phyloP scores from a whole-genome alignment of 306 rosid genomes.

The Adenanthera pavonina region DNA sequence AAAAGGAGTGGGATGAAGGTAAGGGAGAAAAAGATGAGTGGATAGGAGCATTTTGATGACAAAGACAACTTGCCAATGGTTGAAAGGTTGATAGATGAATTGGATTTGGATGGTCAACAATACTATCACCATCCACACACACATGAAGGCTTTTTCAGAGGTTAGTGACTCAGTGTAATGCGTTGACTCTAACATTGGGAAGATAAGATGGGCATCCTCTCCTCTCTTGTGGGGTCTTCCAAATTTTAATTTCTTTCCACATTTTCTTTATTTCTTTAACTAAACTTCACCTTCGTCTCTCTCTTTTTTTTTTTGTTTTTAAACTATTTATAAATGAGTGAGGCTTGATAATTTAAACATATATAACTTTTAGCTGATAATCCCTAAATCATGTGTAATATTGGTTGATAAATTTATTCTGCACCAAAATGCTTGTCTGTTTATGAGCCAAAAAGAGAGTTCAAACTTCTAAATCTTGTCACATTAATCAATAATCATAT shows the following conservation, averaged over 20 bases:
- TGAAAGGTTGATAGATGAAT: constrained; percentile 6
- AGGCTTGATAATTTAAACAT: too few species aligned
- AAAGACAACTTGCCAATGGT: constrained; percentile 10
- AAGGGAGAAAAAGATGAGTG: neutral
- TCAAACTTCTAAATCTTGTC: too few species aligned
- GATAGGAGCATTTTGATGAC: constrained; percentile 25
- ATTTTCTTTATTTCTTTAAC: too few species aligned
- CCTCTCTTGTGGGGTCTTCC: neutral
- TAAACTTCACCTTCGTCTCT: too few species aligned
- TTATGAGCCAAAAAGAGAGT: too few species aligned
- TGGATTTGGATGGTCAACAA: constrained; percentile 28
- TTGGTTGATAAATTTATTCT: too few species aligned
- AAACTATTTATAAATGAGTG: too few species aligned
- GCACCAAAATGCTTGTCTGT: too few species aligned
- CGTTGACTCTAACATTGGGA: constrained; percentile 14
- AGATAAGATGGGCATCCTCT: neutral
- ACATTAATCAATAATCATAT: too few species aligned
- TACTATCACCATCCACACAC: neutral
- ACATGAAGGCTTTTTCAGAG: neutral
- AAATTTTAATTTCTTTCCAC: neutral
- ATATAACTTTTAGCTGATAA: too few species aligned
- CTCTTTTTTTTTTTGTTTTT: too few species aligned
- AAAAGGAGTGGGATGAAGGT: neutral
- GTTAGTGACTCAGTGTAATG: constrained; percentile 10
- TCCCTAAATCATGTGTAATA: too few species aligned